A percentile compares a stretch with the other conserved stretches of the same genome.
phyloP scores from a whole-genome alignment of 148 eudicot species.

The Chenopodium album region DNA sequence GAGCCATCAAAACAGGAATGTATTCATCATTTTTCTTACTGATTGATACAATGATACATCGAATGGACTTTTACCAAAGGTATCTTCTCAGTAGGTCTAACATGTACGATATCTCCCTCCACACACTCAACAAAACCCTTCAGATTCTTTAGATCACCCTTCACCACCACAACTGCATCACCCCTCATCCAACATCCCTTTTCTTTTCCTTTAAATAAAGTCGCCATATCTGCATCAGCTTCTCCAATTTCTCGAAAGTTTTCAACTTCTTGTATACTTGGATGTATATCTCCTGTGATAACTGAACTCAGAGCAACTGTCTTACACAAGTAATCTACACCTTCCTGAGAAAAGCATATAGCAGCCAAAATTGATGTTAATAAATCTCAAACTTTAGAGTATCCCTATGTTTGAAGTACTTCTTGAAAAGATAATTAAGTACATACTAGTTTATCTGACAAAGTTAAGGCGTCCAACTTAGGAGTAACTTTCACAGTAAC shows the following conservation, averaged over 20 bases:
- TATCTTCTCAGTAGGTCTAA: slow-evolving; percentile 54
- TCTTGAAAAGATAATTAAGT: background rate
- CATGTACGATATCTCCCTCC: slow-evolving; percentile 74
- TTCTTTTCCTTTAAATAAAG: slow-evolving; percentile 59
- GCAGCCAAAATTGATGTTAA: background rate
- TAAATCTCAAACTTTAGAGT: background rate
- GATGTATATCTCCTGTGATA: slow-evolving; percentile 48
- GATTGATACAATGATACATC: background rate
- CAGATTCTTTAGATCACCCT: slow-evolving; percentile 72
- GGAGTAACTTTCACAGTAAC: slow-evolving; percentile 88
- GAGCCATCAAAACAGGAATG: background rate
- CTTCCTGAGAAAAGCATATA: slow-evolving; percentile 10
- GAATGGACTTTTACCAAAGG: slow-evolving; percentile 37
- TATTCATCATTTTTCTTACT: background rate
- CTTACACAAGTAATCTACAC: slow-evolving; percentile 42
- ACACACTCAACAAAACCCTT: slow-evolving; percentile 70
- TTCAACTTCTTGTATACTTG: slow-evolving; percentile 72
- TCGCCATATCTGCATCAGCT: slow-evolving; percentile 58
- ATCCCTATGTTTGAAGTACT: background rate
- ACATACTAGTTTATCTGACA: slow-evolving; percentile 65
- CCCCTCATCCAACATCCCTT: slow-evolving; percentile 74
- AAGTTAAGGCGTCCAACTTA: slow-evolving; percentile 60
- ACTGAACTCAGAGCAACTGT: slow-evolving; percentile 66
- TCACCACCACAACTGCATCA: slow-evolving; percentile 57
- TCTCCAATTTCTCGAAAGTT: slow-evolving; percentile 62